phyloP scores from a whole-genome alignment of 2,329 filamentous ascomycete species.

The Hirsutella minnesotensis region DNA sequence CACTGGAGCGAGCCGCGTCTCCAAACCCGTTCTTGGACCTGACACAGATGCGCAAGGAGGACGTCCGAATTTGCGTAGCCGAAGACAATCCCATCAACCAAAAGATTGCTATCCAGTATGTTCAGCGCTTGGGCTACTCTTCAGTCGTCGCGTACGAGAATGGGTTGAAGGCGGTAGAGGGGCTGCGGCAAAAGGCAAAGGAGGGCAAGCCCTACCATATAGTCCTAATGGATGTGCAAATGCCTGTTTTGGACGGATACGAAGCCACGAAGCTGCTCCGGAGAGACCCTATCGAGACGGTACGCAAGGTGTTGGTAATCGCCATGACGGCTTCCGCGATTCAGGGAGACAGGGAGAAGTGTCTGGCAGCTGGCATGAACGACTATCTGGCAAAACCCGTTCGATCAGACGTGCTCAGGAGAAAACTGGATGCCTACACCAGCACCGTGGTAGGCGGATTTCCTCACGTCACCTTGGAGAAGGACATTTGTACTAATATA shows the following conservation, averaged over 20 bases:
- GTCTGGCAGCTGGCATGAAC: slow-evolving; percentile 93
- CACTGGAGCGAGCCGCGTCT: slow-evolving; percentile 25
- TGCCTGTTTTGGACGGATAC: slow-evolving; percentile 88
- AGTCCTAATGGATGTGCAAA: slow-evolving; percentile 92
- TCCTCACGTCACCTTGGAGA: background rate
- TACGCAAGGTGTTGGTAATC: slow-evolving; percentile 80
- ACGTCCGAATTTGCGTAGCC: slow-evolving; percentile 81
- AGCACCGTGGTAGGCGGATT: slow-evolving; percentile 19
- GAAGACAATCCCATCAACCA: slow-evolving; percentile 95
- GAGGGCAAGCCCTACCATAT: slow-evolving; percentile 75
- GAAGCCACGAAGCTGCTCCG: slow-evolving; percentile 79
- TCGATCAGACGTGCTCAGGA: slow-evolving; percentile 74
- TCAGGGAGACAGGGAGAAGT: slow-evolving; percentile 88
- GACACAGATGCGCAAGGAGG: slow-evolving; percentile 59
- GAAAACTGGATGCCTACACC: slow-evolving; percentile 57
- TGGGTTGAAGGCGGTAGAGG: slow-evolving; percentile 77
- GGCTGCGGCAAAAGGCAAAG: slow-evolving; percentile 58
- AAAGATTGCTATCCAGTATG: slow-evolving; percentile 85
- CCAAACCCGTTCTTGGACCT: slow-evolving; percentile 49
- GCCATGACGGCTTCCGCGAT: slow-evolving; percentile 96
- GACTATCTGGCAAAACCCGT: slow-evolving; percentile 95
- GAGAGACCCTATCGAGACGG: slow-evolving; percentile 60
- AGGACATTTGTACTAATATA: background rate
- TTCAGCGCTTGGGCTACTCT: slow-evolving; percentile 72
- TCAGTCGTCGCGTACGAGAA: slow-evolving; percentile 81